Conservation (phyloP, 1,284 basidiomycete genomes). For the Sanguinoderma infundibulare region DNA sequence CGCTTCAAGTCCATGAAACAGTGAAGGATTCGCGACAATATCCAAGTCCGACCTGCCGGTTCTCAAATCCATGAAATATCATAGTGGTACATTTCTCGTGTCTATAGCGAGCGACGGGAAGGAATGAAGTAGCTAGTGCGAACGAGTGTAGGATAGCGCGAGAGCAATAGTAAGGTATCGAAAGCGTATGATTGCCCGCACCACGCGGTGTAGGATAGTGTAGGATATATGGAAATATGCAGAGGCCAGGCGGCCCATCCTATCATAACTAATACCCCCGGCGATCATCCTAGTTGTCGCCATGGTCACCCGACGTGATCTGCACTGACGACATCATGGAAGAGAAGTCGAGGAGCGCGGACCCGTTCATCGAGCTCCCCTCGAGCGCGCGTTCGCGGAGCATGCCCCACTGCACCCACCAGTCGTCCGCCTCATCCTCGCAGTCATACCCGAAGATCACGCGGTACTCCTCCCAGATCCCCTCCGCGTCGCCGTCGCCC, state of each 20-base stretch:
- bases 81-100: not conserved
- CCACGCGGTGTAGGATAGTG: too few species aligned
- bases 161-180: conserved; percentile 2
- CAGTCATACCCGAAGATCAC: conserved; percentile 39
- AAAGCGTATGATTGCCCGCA: not conserved
- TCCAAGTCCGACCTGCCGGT: not conserved
- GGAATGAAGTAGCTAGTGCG: not conserved
- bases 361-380: not conserved
- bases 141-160: conserved; percentile 8
- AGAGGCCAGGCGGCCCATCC: not conserved
- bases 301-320: not conserved
- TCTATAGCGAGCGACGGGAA: conserved; percentile 1
- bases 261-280: too few species aligned
- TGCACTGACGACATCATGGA: conserved; percentile 2
- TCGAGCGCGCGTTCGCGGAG: conserved; percentile 34
- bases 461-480: conserved; percentile 30
- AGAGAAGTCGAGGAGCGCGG: conserved; percentile 6
- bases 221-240: too few species aligned
- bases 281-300: not conserved
- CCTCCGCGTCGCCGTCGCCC: conserved; percentile 23
- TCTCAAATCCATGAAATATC: not conserved
- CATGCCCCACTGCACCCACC: conserved; percentile 41
- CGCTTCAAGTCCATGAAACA: too few species aligned
- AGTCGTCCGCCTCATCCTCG: conserved; percentile 41
- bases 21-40: too few species aligned